Conservation (phyloP, 139 green algal genomes). For the Penium margaritaceum region DNA sequence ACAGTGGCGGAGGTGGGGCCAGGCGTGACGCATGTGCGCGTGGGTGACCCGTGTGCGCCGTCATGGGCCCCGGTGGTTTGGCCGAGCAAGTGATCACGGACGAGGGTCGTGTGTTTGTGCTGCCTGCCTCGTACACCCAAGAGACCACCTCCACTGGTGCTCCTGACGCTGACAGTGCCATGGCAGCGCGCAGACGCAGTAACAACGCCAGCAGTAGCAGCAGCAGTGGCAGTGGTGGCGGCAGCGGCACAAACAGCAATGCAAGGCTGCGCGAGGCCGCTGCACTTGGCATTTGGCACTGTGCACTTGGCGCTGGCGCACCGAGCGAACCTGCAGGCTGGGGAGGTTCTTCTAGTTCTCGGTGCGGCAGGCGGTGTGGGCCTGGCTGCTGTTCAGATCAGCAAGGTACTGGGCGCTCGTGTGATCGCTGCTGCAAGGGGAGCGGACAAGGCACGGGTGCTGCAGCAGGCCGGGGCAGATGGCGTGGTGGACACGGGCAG, state of each 20-base stretch:
- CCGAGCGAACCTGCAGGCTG: constrained; percentile 57
- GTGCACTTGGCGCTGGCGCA: constrained; percentile 60
- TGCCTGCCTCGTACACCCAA: no score
- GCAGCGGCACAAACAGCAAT: no score
- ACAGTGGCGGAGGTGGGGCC: constrained; percentile 60
- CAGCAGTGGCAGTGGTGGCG: no score
- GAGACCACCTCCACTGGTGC: no score
- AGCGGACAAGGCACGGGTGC: constrained; percentile 44
- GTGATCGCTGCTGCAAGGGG: constrained; percentile 42
- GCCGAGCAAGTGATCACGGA: constrained; percentile 54
- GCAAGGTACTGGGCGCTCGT: background rate
- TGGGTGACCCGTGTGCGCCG: constrained; percentile 64
- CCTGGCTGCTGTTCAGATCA: constrained; percentile 63
- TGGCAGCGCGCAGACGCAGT: no score
- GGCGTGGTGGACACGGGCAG: constrained; percentile 51
- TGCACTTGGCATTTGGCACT: no score
- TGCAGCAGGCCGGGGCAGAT: constrained; percentile 53
- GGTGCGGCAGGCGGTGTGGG: constrained; percentile 77
- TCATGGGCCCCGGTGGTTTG: constrained; percentile 62
- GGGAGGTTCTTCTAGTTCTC: constrained; percentile 75
- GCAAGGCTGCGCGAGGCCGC: no score
- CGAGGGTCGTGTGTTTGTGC: no score
- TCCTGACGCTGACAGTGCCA: no score
- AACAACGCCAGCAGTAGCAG: no score
- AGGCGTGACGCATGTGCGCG: constrained; percentile 56